Evolutionary conservation across 495 filamentous ascomycete species (phyloP), one percentile per base, ranked within the genome.

Genomic region (Cairneyella variabilis): DNA sequence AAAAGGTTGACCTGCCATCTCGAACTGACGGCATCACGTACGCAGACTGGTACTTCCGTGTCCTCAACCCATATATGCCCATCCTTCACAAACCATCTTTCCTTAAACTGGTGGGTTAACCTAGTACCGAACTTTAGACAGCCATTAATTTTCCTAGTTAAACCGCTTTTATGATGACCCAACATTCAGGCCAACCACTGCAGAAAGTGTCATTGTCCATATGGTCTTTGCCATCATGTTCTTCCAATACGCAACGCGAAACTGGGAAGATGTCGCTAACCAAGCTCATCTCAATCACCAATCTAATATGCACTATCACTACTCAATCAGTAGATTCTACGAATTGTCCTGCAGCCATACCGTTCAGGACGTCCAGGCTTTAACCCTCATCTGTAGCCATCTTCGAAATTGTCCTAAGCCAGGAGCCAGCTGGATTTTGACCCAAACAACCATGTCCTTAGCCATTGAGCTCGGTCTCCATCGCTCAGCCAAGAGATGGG

Each of bases 371-470:
- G 65, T 90, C 3, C 87, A 90, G 61, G 88, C 88, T 3, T 56
- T 91, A 48, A 72, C 81, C 16, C 71, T 91, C 69, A 80, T 92
- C 42, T 79, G 77, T 41, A 60, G 75, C 8, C 85, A 90, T 64
- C 76, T 88, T 1, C 80, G 89, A 44, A 83, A 79, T 57, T 86
- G 89, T 48, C 86, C 88, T n/a, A 89, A 89, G 59, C 88, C 89
- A 22, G 86, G 83, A 21, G 83, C 84, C 46, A 83, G 83, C 20
- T 83, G 79, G 71, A 76, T 83, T 53, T 69, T 88, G 36, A 77
- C 77, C 28, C 76, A 74, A 48, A 77, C 75, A 39, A 78, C 84
- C 8, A 69, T 89, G 21, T 72, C 76, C 28, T 66, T 85, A 49
- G 86, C 85, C 26, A 72, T 90, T 46, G 87, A 91, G 58, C 63